Percentiles rank a stretch among this genome's conserved stretches.
Conservation (phyloP, 208 protist species). For the Balamuthia mandrillaris region DNA sequence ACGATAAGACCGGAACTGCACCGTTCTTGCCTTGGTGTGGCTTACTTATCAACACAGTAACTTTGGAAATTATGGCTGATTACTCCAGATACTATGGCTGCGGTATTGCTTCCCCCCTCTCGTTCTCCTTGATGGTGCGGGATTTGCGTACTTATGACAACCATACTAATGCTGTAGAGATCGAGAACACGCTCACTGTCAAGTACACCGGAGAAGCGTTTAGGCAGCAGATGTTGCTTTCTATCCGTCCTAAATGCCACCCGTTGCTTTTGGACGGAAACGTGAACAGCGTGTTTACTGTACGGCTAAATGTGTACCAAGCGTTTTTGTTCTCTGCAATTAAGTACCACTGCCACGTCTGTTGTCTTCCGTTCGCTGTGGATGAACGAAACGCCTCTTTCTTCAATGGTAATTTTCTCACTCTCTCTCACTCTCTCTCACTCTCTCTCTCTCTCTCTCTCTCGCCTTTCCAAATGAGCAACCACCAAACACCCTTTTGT, state of each 20-base stretch:
- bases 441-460: neutral
- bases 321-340: conserved; percentile 16
- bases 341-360: conserved; percentile 33
- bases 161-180: neutral
- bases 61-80: conserved; percentile 11
- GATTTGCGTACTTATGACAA: neutral
- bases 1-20: neutral
- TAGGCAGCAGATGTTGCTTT: neutral
- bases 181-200: conserved; percentile 3
- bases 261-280: conserved; percentile 10
- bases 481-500: neutral
- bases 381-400: conserved; percentile 23
- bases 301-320: conserved; percentile 30
- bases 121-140: neutral
- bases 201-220: neutral
- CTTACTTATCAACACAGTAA: conserved; percentile 23
- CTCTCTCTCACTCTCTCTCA: neutral
- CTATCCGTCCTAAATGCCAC: conserved; percentile 30
- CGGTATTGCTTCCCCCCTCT: neutral
- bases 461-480: neutral
- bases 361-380: neutral
- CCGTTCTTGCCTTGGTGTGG: conserved; percentile 31
- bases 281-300: neutral
- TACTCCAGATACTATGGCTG: conserved; percentile 18
- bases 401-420: neutral